phyloP scores from a whole-genome alignment of 495 filamentous ascomycete genomes.

The Penicillium cinerascens region DNA sequence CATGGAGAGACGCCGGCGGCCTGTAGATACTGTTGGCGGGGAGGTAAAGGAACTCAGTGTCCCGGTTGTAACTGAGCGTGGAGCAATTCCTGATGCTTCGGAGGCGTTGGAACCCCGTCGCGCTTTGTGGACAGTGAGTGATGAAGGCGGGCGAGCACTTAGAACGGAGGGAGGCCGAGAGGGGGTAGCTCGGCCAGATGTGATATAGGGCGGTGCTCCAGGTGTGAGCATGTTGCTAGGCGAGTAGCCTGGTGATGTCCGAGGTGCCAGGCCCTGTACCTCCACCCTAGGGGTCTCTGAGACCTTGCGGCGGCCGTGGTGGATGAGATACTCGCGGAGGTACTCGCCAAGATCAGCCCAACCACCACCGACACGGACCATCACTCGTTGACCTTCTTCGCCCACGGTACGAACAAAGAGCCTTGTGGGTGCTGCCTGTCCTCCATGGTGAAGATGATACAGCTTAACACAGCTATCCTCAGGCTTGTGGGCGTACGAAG shows the following conservation, averaged over 20 bases:
- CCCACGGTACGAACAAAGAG: constrained; percentile 90
- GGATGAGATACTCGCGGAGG: constrained; percentile 84
- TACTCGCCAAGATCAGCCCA: constrained; percentile 96
- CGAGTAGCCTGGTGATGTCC: constrained; percentile 32
- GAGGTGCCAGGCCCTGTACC: constrained; percentile 37
- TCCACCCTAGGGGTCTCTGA: constrained; percentile 43
- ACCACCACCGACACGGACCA: constrained; percentile 95
- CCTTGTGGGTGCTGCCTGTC: constrained; percentile 81
- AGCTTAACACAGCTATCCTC: constrained; percentile 70
- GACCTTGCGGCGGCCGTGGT: constrained; percentile 63
- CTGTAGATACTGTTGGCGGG: constrained; percentile 21
- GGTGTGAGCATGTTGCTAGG: constrained; percentile 24
- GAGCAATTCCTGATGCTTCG: constrained; percentile 20
- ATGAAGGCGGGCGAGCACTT: constrained; percentile 37
- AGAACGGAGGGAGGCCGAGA: constrained; percentile 36
- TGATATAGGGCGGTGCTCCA: constrained; percentile 12
- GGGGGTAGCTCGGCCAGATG: constrained; percentile 30
- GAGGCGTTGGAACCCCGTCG: constrained; percentile 40
- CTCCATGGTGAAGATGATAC: constrained; percentile 85
- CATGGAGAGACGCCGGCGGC: constrained; percentile 37
- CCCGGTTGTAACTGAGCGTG: constrained; percentile 29
- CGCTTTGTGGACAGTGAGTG: constrained; percentile 39
- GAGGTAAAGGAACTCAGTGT: constrained; percentile 32
- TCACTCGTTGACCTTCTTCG: constrained; percentile 85
- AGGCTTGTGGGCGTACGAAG: constrained; percentile 30